Percentiles rank a stretch among this genome's conserved stretches.
These are phyloP conservation scores for Fraxinus platypoda DNA, from an alignment of 305 asterid genomes.

Conservation along the genomic window DNA sequence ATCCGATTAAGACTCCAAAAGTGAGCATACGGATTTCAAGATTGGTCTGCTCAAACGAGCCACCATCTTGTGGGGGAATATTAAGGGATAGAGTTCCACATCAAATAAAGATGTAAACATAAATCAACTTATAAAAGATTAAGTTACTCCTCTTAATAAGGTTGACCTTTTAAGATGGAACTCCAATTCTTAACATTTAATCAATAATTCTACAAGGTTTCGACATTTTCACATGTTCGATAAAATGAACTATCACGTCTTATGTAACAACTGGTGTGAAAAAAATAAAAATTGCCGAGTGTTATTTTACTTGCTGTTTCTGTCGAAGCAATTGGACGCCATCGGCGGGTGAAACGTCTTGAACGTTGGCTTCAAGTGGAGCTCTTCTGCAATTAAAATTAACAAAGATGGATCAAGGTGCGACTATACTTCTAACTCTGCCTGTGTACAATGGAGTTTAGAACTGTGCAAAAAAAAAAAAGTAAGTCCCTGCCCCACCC, in stretches of 20 bases:
- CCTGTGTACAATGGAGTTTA: neutral
- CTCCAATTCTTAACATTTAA: no score
- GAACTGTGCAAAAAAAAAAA: no score
- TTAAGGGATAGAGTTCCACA: no score
- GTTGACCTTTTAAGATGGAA: no score
- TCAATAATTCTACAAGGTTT: neutral
- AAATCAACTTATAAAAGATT: no score
- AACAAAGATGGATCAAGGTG: neutral
- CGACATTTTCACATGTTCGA: neutral
- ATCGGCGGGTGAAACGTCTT: neutral
- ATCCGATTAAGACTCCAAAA: no score
- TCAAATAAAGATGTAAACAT: no score
- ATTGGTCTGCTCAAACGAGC: no score
- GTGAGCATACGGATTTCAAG: no score
- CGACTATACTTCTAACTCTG: neutral
- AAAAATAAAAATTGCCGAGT: neutral
- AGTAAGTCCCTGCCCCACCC: no score
- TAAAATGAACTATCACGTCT: neutral
- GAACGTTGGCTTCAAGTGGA: neutral
- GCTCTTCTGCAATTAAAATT: conserved; percentile 15
- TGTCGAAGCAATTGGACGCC: conserved; percentile 19
- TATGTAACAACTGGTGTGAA: neutral
- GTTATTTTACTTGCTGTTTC: conserved; percentile 22
- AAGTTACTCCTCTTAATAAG: no score
- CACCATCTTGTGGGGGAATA: no score